Evolutionary conservation across 192 early-diverging fungal species (phyloP).

Genomic region (Oehlia diaphana): DNA sequence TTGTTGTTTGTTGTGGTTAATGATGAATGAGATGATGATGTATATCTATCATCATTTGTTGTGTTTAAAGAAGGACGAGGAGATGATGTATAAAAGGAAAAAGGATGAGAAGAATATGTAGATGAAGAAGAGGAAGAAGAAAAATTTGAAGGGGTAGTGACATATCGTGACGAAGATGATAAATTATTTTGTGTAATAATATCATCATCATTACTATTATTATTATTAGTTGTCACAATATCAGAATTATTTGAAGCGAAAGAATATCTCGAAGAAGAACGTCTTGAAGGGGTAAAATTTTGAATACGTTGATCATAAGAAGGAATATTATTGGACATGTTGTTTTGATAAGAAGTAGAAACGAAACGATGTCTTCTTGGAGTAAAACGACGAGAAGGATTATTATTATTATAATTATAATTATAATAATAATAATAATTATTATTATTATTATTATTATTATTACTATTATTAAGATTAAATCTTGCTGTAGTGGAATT

Average conservation of each 20-base stretch:
- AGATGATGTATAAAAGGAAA: not conserved
- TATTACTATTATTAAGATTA: not conserved
- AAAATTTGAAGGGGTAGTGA: not conserved
- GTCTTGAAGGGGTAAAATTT: not conserved
- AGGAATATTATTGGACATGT: not conserved
- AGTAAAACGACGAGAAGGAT: too few species aligned
- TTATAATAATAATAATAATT: not conserved
- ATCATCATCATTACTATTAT: not conserved
- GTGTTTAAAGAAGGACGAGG: too few species aligned
- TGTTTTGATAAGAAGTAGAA: not conserved
- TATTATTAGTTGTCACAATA: not conserved
- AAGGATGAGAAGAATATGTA: not conserved
- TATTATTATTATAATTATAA: not conserved
- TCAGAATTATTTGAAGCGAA: not conserved
- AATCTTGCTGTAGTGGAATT: not conserved
- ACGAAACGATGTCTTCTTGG: too few species aligned
- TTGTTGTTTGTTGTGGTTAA: too few species aligned
- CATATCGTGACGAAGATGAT: not conserved
- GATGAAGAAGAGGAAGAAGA: not conserved
- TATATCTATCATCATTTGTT: too few species aligned
- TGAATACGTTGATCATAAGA: not conserved
- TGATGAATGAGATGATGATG: too few species aligned
- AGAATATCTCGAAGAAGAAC: slow-evolving; percentile 8
- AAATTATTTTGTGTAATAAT: not conserved
- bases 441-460: too few species aligned